Base-by-base conservation (phyloP, 805 yeast species). In the Pichia insulana region DNA sequence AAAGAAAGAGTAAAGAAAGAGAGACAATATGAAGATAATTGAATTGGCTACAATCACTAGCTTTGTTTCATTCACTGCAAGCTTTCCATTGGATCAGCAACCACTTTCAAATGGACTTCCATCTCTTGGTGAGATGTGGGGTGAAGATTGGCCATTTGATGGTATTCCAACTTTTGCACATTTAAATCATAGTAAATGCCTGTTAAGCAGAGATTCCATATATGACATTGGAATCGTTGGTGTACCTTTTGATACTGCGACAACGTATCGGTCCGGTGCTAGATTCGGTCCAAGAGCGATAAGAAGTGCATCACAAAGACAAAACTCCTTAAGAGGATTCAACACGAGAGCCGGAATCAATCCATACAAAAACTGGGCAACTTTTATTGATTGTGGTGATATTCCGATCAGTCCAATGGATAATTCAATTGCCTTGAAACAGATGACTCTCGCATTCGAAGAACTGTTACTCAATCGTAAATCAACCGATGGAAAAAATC, bases 221-320 rank as follows among this genome's bases (percentile, higher is more conserved):
- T 86, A 70, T 50, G 95, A 85, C 51, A 71, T 85, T 38, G 95
- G 80, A 0, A 49, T 85, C 12, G 69, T 84, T 43, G 95, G 95
- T 4, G 80, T 82, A 2, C 94, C 94, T 0, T 85, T 84, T 52
- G 95, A 84, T 55, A 84, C 92, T 7, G 90, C 90, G 0, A 80
- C 79, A 0, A 72, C 88, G 1, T 84, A 78, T 58, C 69, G 94
- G 39, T 73, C 89, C 0, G 94, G 95, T 7, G 89, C 94, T 2
- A 63, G 95, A 41, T 84, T 84, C 61, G 95, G 95, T 2, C 95
- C 90, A 3, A 62, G 78, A 39, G 82, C 83, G 11, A 78, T 81
- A 39, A 63, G 89, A 49, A 64, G 70, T 2, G 83, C 84, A 2
- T 77, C 84, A 3, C 83, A 78, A 54, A 70, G 94, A 50, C 94